Conservation (phyloP, 1,139 yeast species). For the Scheffersomyces segobiensis region DNA sequence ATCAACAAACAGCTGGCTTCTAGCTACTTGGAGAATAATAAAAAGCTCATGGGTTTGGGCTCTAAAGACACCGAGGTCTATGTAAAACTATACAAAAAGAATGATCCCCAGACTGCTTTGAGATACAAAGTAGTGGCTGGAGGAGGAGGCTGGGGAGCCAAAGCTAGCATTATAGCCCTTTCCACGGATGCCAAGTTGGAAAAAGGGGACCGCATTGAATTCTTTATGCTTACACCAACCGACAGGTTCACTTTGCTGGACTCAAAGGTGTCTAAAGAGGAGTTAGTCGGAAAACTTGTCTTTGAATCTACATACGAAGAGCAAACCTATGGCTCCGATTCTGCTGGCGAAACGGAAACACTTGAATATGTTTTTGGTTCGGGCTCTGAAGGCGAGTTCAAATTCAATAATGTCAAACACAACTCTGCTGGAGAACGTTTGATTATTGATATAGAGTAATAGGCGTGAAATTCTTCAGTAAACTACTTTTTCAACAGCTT, state of each 20-base stretch:
- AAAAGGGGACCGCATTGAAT: conserved; percentile 48
- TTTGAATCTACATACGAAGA: conserved; percentile 39
- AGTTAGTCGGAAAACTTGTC: conserved; percentile 1
- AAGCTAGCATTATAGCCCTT: conserved; percentile 57
- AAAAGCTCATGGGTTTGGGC: conserved; percentile 40
- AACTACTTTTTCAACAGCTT: background rate
- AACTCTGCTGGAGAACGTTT: conserved; percentile 44
- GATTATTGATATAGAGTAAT: conserved; percentile 5
- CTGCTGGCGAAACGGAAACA: conserved; percentile 8
- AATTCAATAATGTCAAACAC: conserved; percentile 38
- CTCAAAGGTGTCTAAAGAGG: background rate
- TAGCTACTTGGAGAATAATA: conserved; percentile 45
- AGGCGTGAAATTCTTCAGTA: background rate
- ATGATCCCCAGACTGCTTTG: conserved; percentile 13
- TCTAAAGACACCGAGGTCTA: conserved; percentile 51
- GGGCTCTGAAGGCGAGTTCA: conserved; percentile 51
- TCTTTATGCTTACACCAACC: conserved; percentile 47
- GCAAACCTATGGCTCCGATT: conserved; percentile 16
- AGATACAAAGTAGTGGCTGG: conserved; percentile 57
- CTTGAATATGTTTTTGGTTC: conserved; percentile 36
- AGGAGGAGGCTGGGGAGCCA: conserved; percentile 70
- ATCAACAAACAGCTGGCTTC: conserved; percentile 54
- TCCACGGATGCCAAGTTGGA: conserved; percentile 53
- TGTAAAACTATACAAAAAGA: conserved; percentile 30
- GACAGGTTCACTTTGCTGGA: conserved; percentile 17